These are phyloP conservation scores for Pulveroboletus sp. DNA, from an alignment of 768 basidiomycete genomes.

Conservation along the genomic window DNA sequence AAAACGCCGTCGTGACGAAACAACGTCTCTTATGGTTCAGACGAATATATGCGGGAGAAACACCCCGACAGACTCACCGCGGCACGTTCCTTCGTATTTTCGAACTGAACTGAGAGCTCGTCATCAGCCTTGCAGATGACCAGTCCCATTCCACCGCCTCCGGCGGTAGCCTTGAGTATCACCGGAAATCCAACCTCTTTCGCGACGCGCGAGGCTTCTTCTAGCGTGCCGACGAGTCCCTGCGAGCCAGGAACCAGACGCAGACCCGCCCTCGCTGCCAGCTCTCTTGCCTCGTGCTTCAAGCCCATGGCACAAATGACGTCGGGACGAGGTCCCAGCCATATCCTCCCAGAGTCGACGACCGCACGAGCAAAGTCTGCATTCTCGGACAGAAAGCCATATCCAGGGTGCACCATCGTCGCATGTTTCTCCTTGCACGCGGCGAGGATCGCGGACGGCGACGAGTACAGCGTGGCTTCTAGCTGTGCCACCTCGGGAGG, in stretches of 20 bases:
- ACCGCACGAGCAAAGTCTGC: slow-evolving; percentile 49
- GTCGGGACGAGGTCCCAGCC: slow-evolving; percentile 52
- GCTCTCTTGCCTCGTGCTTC: slow-evolving; percentile 53
- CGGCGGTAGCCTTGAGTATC: slow-evolving; percentile 64
- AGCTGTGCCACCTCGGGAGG: slow-evolving; percentile 14
- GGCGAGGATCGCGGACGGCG: slow-evolving; percentile 35
- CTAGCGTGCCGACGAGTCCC: slow-evolving; percentile 39
- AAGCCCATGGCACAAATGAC: slow-evolving; percentile 54
- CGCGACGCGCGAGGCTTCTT: slow-evolving; percentile 42
- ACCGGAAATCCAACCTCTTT: slow-evolving; percentile 52
- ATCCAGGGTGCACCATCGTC: slow-evolving; percentile 59
- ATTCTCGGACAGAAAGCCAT: slow-evolving; percentile 66
- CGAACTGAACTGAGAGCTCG: slow-evolving; percentile 38
- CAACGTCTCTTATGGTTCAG: slow-evolving; percentile 31
- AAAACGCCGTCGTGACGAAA: slow-evolving; percentile 53
- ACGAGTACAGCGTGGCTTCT: slow-evolving; percentile 46
- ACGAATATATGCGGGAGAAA: neutral
- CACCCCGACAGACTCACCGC: slow-evolving; percentile 34
- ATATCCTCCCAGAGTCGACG: slow-evolving; percentile 46
- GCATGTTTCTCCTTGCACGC: slow-evolving; percentile 40
- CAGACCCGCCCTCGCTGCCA: slow-evolving; percentile 46
- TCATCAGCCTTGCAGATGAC: slow-evolving; percentile 44
- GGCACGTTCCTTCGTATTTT: slow-evolving; percentile 38
- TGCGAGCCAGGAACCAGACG: slow-evolving; percentile 56
- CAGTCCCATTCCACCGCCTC: slow-evolving; percentile 69